Base-by-base conservation (phyloP, 768 basidiomycete genomes). In the Coprinopsis sp. region DNA sequence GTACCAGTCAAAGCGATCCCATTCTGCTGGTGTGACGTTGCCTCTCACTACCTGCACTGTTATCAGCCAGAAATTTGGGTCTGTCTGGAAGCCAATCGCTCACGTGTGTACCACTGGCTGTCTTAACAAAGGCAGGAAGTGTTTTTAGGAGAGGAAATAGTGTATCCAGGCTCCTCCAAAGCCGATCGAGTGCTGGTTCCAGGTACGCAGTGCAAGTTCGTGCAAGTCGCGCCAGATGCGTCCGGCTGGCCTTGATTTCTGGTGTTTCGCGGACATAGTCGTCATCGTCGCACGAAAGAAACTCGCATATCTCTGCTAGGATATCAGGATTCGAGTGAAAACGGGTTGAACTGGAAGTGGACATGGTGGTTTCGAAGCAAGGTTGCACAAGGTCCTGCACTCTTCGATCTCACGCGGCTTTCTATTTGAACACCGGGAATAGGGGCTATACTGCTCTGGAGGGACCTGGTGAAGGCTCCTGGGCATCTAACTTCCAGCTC, bases 1-100 rank as follows among this genome's bases (percentile, higher is more conserved):
- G 39, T 64, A 64, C 51, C 54, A 61, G 38, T 66, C 62, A 45
- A 66, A 66, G 11, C 64, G 55, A 7, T 41, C 59, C 65, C 65
- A 66, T 23, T 66, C 58, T 28, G 51, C 50, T 14, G 39, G 29
- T 3, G 54, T 51, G 8, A 64, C 56, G 3, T 37, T 31, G 1
- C 62, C 65, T 53, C 63, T 51, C 24, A 66, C 44, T 3, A 66
- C 65, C 65, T 66, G 44, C 4, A 28, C 10, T 11, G 30, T 29
- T 6, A 8, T 39, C 22, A 39, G 14, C 14, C 5, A 10, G 22
- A 23, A 22, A 19, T 10, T 5, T 23, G 21, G 8, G 8, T 8
- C 38, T 34, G 31, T 16, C 25, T 27, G 14, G 44, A 36, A n/a
- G 2, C 27, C 3, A 21, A 46, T 33, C 23, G 53, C 65, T 53